Percentiles rank a stretch among this genome's conserved stretches.
Conservation (phyloP, 73 alveolate species). For the Tetrahymena malaccensis region DNA sequence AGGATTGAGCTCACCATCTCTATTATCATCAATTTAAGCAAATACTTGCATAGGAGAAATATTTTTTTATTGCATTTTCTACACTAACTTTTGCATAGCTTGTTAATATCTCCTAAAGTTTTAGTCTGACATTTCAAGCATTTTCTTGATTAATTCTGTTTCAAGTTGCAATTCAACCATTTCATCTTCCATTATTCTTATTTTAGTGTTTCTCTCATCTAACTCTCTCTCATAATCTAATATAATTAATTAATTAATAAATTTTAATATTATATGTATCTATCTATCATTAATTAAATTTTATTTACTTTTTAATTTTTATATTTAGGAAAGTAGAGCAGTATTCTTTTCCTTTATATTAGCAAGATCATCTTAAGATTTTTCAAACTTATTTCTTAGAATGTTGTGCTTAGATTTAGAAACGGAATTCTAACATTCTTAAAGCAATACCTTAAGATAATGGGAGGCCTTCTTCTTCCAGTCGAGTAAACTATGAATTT, state of each 20-base stretch:
- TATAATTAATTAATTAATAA: background rate
- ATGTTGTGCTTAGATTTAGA: background rate
- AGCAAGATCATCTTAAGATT: conserved; percentile 1
- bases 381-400: conserved; percentile 7
- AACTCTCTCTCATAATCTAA: conserved; percentile 20
- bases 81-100: background rate
- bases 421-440: conserved; percentile 6
- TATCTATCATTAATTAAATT: too few species aligned
- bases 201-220: conserved; percentile 14
- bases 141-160: conserved; percentile 24
- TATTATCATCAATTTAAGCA: conserved; percentile 22
- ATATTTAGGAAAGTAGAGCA: conserved; percentile 1
- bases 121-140: conserved; percentile 9
- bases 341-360: conserved; percentile 17
- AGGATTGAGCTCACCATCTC: conserved; percentile 20
- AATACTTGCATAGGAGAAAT: conserved; percentile 32
- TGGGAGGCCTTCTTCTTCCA: conserved; percentile 39
- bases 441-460: conserved; percentile 5
- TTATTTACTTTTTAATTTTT: conserved; percentile 7
- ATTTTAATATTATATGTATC: too few species aligned
- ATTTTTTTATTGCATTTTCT: background rate
- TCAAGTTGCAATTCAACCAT: conserved; percentile 33
- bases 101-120: conserved; percentile 6
- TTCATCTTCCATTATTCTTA: conserved; percentile 37
- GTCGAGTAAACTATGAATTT: conserved; percentile 4